Evolutionary conservation across 2,329 filamentous ascomycete species (phyloP).

Genomic region (Cytospora chrysosperma): DNA sequence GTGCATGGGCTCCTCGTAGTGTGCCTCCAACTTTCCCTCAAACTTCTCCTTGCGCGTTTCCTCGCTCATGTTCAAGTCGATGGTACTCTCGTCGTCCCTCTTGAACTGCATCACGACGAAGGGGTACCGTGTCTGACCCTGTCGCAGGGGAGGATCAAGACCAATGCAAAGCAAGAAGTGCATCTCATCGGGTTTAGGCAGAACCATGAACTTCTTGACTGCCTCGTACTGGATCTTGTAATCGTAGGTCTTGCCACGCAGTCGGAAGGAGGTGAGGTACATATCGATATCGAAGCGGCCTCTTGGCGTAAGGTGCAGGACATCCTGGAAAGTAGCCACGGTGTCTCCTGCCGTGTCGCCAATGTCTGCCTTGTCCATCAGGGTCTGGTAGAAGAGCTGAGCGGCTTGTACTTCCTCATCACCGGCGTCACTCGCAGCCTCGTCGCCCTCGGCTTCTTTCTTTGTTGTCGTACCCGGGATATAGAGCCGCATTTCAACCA

Average conservation of each 20-base stretch:
- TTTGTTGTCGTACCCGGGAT: constrained; percentile 88
- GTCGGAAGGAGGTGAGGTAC: constrained; percentile 95
- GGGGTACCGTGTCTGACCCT: constrained; percentile 96
- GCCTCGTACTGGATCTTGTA: constrained; percentile 99
- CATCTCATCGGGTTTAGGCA: constrained; percentile 97
- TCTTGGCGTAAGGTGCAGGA: constrained; percentile 96
- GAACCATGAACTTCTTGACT: constrained; percentile 98
- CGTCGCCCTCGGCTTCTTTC: constrained; percentile 70
- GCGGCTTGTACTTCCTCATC: constrained; percentile 93
- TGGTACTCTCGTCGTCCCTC: constrained; percentile 92
- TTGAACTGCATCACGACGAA: constrained; percentile 99
- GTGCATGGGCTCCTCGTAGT: constrained; percentile 92
- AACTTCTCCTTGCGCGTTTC: constrained; percentile 81
- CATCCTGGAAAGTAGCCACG: constrained; percentile 94
- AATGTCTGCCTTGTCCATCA: constrained; percentile 98
- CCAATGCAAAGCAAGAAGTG: constrained; percentile 95
- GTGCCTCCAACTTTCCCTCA: constrained; percentile 81
- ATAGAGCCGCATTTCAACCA: constrained; percentile 99
- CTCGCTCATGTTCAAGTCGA: constrained; percentile 94
- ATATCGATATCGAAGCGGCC: constrained; percentile 99
- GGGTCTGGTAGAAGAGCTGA: constrained; percentile 94
- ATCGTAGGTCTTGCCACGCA: constrained; percentile 98
- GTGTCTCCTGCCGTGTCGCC: constrained; percentile 98
- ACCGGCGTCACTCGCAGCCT: constrained; percentile 64
- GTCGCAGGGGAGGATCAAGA: constrained; percentile 88